These are phyloP conservation scores for Kazachstania taianensis DNA, from an alignment of 805 yeast species.

Conservation along the genomic window DNA sequence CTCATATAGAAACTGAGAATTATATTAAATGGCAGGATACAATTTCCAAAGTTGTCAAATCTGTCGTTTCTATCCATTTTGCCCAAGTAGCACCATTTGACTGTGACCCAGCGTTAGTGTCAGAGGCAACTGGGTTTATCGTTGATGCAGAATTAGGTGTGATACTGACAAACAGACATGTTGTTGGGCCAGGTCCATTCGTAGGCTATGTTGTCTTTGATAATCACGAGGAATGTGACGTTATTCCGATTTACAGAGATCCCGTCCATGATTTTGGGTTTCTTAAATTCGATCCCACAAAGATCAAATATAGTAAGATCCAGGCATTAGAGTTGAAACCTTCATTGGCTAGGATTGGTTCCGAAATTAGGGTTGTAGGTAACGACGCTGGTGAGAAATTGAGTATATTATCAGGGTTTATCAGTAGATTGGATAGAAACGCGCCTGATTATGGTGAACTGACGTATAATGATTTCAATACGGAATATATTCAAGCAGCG, in stretches of 20 bases:
- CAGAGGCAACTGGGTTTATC: slow-evolving; percentile 93
- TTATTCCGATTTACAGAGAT: slow-evolving; percentile 78
- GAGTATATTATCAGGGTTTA: slow-evolving; percentile 78
- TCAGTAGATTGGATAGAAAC: slow-evolving; percentile 72
- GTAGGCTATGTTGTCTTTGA: slow-evolving; percentile 86
- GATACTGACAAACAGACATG: slow-evolving; percentile 86
- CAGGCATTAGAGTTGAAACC: slow-evolving; percentile 62
- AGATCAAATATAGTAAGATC: slow-evolving; percentile 64
- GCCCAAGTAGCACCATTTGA: slow-evolving; percentile 82
- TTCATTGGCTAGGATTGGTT: slow-evolving; percentile 79
- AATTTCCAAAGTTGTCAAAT: slow-evolving; percentile 68
- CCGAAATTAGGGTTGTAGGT: slow-evolving; percentile 90
- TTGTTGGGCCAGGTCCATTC: slow-evolving; percentile 92
- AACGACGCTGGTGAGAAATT: slow-evolving; percentile 94
- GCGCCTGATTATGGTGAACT: slow-evolving; percentile 88
- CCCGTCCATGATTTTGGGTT: slow-evolving; percentile 95
- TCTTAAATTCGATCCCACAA: slow-evolving; percentile 61
- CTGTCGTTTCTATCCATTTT: slow-evolving; percentile 84
- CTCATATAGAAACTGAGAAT: slow-evolving; percentile 8
- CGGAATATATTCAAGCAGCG: slow-evolving; percentile 92
- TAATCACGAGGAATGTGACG: slow-evolving; percentile 88
- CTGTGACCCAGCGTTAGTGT: slow-evolving; percentile 67
- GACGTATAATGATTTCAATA: slow-evolving; percentile 86
- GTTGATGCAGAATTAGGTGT: slow-evolving; percentile 77
- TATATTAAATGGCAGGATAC: slow-evolving; percentile 65